Evolutionary conservation across 2,329 filamentous ascomycete species (phyloP), one percentile per base, ranked within the genome.

Genomic region (Fusarium sp.): DNA sequence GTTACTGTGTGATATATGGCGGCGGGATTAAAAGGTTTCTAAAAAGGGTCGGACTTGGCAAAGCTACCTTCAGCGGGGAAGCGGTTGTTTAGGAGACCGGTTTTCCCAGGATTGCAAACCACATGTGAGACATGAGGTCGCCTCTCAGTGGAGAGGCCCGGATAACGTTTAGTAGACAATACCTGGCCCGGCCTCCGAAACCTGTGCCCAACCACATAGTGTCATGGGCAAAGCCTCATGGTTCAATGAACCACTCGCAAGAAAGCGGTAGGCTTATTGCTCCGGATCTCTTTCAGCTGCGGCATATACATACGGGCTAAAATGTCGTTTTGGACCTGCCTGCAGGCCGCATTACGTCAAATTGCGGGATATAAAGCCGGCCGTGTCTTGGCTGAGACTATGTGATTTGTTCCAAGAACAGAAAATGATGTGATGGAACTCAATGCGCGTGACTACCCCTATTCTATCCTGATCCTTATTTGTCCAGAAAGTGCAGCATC

Each of bases 241-340:
- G 8, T 5, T 18, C 7, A 14, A 4, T 18, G 2, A 18, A 4
- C 29, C 47, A 50, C 14, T 50, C n/a, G n/a, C n/a, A 35, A 50
- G n/a, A 14, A 10, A 33, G 10, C 2, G 14, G 5, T 9, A 12
- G 7, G 4, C 29, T 33, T 10, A 5, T 9, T 3, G 5, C 2
- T 18, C 15, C 8, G 15, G 17, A 35, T 18, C 5, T 18, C 8
- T 25, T 25, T 50, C 15, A 35, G 47, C 47, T 50, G n/a, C 15
- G 12, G 29, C 5, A 35, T 12, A 25, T 25, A 50, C 15, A 33
- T 47, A n/a, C 20, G 20, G 13, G 25, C 25, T 25, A 25, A 25
- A 25, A 25, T 25, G 25, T 5, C 25, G 25, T 25, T 25, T 25
- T 25, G 25, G 25, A 25, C 25, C 25, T 25, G 25, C 25, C 25